Conservation (phyloP, 345 rosid species). For the Anacardium occidentale region DNA sequence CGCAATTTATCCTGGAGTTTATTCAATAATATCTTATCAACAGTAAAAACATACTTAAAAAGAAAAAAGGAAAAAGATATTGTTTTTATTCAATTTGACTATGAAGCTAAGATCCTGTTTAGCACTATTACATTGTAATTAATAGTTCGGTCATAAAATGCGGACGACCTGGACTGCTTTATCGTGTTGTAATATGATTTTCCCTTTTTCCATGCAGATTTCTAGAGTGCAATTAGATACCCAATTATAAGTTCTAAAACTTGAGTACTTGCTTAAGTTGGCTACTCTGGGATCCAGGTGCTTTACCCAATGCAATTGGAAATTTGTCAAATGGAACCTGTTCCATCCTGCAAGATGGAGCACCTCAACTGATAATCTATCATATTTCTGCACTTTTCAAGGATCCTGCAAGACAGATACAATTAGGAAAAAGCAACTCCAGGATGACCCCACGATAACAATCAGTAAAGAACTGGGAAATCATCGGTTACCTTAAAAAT, state of each 20-base stretch:
- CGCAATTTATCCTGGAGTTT: too few relatives aligned
- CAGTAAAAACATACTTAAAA: too few relatives aligned
- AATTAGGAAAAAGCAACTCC: background rate
- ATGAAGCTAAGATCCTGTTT: too few relatives aligned
- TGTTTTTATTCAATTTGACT: too few relatives aligned
- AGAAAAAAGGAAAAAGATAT: too few relatives aligned
- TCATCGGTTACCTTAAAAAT: conserved; percentile 59
- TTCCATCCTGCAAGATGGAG: conserved; percentile 57
- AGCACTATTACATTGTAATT: too few relatives aligned
- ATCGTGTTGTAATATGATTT: too few relatives aligned
- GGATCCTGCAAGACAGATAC: conserved; percentile 50
- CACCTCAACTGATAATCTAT: conserved; percentile 35
- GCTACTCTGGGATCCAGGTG: conserved; percentile 74
- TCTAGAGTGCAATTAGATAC: too few relatives aligned
- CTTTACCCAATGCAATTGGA: conserved; percentile 58
- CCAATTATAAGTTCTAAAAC: conserved; percentile 35
- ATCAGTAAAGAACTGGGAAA: background rate
- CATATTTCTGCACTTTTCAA: conserved; percentile 69
- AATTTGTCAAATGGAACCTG: conserved; percentile 63
- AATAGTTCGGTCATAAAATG: too few relatives aligned
- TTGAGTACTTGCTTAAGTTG: conserved; percentile 85
- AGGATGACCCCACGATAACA: background rate
- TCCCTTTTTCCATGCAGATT: too few relatives aligned
- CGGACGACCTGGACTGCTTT: background rate
- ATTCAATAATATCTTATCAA: too few relatives aligned